These are phyloP conservation scores for Chlamydomonas sp. DNA, from an alignment of 139 green algal genomes.

Conservation along the genomic window DNA sequence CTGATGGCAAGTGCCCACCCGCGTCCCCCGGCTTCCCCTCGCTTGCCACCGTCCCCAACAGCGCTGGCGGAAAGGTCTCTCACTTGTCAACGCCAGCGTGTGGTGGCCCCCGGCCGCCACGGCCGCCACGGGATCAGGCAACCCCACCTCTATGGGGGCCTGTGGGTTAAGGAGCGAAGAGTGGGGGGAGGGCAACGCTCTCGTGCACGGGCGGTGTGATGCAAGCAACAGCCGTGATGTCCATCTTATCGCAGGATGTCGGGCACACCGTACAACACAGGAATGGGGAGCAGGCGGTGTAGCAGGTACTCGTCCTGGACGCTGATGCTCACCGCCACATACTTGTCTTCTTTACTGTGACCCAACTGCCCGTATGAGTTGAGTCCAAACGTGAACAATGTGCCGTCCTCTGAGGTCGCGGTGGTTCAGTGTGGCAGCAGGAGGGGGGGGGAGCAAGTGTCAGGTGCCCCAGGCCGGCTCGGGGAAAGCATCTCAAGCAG, in stretches of 20 bases:
- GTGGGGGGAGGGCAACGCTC: neutral
- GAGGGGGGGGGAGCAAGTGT: neutral
- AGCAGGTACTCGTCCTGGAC: neutral
- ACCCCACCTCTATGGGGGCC: constrained; percentile 59
- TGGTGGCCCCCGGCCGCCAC: constrained; percentile 59
- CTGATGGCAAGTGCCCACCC: too few relatives aligned
- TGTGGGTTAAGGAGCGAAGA: constrained; percentile 16
- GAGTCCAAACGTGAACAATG: constrained; percentile 74
- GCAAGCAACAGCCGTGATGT: neutral
- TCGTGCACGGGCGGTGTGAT: neutral
- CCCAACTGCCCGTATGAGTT: constrained; percentile 79
- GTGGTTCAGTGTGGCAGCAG: neutral
- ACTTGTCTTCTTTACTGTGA: constrained; percentile 48
- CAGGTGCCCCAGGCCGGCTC: neutral
- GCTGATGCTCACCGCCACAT: constrained; percentile 43
- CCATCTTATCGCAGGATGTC: neutral
- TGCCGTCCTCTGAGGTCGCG: constrained; percentile 56
- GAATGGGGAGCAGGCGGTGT: neutral
- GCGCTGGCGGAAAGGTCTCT: neutral
- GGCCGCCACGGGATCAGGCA: constrained; percentile 49
- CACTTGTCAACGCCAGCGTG: constrained; percentile 57
- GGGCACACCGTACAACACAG: neutral
- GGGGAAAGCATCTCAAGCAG: neutral
- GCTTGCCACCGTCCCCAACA: too few relatives aligned
- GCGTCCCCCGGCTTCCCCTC: too few relatives aligned